Evolutionary conservation across 257 asterid genomes (phyloP).

Genomic region (Thymus quinquecostatus): DNA sequence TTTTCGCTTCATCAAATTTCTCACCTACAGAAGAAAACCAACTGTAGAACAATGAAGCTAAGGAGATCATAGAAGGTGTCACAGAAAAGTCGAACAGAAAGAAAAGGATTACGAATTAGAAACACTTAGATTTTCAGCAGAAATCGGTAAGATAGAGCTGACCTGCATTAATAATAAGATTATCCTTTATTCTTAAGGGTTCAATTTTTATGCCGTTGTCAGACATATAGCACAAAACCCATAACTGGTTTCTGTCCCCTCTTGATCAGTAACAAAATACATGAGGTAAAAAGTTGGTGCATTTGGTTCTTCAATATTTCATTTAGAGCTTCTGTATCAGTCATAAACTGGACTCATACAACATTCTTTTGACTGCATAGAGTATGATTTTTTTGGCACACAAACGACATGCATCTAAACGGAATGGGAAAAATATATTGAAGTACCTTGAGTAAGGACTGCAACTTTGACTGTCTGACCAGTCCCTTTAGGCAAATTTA

Average conservation of each 20-base stretch:
- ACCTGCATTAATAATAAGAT: not conserved
- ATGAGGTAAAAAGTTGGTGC: not conserved
- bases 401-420: slow-evolving; percentile 5
- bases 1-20: slow-evolving; percentile 94
- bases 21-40: slow-evolving; percentile 63
- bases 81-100: slow-evolving; percentile 13
- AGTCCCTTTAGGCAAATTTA: slow-evolving; percentile 96
- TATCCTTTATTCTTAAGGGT: not conserved
- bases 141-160: not conserved
- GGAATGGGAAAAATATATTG: not conserved
- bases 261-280: not conserved
- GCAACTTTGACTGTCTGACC: slow-evolving; percentile 92
- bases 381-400: not conserved
- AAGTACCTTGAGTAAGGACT: slow-evolving; percentile 93
- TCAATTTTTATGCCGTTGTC: not conserved
- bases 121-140: not conserved
- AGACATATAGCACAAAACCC: not conserved
- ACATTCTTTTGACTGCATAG: not conserved
- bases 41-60: slow-evolving; percentile 36
- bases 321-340: too few species aligned
- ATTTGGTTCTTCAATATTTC: not conserved
- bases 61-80: slow-evolving; percentile 14
- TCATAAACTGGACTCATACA: not conserved
- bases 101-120: not conserved
- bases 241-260: too few species aligned